Evolutionary conservation across 306 rosid species (phyloP).

Genomic region (Quercus glauca): DNA sequence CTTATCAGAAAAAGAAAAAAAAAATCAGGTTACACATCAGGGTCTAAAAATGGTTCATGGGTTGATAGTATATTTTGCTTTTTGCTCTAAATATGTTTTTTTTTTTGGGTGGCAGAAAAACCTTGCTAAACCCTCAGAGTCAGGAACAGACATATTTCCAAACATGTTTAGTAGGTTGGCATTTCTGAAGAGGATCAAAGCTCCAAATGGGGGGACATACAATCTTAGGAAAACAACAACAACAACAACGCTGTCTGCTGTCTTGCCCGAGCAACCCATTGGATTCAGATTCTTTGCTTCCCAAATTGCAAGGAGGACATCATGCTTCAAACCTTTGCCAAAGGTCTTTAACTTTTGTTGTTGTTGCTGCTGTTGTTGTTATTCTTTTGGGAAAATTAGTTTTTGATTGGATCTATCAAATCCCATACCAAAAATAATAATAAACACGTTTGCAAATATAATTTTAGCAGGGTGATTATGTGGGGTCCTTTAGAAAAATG

Average conservation of each 20-base stretch:
- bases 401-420: no score
- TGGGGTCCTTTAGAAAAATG: no score
- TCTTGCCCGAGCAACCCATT: background rate
- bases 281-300: slow-evolving; percentile 8
- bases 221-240: slow-evolving; percentile 4
- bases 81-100: no score
- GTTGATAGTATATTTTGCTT: no score
- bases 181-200: slow-evolving; percentile 17
- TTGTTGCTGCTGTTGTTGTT: background rate
- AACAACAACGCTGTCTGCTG: background rate
- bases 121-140: slow-evolving; percentile 16
- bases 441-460: no score
- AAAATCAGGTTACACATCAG: no score
- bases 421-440: no score
- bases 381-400: slow-evolving; percentile 29
- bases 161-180: slow-evolving; percentile 7
- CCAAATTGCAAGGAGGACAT: background rate
- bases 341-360: slow-evolving; percentile 12
- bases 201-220: background rate
- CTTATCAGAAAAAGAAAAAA: no score
- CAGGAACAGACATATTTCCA: background rate
- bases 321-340: slow-evolving; percentile 8
- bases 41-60: no score
- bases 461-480: no score
- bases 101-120: background rate